These are phyloP conservation scores for Neurospora tetrasperma DNA, from an alignment of 495 filamentous ascomycete genomes.

Conservation along the genomic window DNA sequence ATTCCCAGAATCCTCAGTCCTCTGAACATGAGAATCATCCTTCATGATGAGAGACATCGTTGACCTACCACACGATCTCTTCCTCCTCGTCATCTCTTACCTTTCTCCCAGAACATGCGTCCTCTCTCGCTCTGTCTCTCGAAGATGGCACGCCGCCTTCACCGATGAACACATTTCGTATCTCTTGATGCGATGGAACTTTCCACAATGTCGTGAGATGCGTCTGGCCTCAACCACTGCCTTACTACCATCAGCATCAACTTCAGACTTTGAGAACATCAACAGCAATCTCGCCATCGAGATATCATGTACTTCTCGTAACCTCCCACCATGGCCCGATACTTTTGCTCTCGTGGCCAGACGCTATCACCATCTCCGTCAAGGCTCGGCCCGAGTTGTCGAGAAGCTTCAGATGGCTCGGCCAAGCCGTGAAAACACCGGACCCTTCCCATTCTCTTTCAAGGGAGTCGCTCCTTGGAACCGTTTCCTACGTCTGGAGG, in stretches of 20 bases:
- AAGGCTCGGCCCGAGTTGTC: slow-evolving; percentile 38
- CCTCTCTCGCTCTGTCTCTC: slow-evolving; percentile 46
- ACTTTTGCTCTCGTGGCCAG: slow-evolving; percentile 45
- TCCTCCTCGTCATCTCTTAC: slow-evolving; percentile 40
- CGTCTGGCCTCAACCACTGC: slow-evolving; percentile 20
- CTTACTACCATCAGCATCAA: not conserved
- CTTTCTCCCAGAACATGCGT: slow-evolving; percentile 43
- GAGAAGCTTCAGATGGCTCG: slow-evolving; percentile 35
- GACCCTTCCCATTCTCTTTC: slow-evolving; percentile 31
- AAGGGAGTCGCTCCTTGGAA: slow-evolving; percentile 45
- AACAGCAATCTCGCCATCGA: slow-evolving; percentile 9
- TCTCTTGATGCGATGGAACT: slow-evolving; percentile 40
- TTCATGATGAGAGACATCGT: slow-evolving; percentile 35
- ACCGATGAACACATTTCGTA: slow-evolving; percentile 35
- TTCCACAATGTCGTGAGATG: slow-evolving; percentile 46
- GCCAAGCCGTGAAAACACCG: slow-evolving; percentile 1
- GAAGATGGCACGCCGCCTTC: slow-evolving; percentile 45
- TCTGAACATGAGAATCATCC: not conserved
- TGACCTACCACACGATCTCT: slow-evolving; percentile 42
- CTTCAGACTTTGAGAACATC: not conserved
- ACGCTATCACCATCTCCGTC: slow-evolving; percentile 45
- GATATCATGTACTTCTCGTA: slow-evolving; percentile 2
- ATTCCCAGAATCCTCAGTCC: not conserved
- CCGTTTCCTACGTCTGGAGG: slow-evolving; percentile 39
- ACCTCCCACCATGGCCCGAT: slow-evolving; percentile 24